These are phyloP conservation scores for Gautieria morchelliformis DNA, from an alignment of 768 basidiomycete species.

Conservation along the genomic window DNA sequence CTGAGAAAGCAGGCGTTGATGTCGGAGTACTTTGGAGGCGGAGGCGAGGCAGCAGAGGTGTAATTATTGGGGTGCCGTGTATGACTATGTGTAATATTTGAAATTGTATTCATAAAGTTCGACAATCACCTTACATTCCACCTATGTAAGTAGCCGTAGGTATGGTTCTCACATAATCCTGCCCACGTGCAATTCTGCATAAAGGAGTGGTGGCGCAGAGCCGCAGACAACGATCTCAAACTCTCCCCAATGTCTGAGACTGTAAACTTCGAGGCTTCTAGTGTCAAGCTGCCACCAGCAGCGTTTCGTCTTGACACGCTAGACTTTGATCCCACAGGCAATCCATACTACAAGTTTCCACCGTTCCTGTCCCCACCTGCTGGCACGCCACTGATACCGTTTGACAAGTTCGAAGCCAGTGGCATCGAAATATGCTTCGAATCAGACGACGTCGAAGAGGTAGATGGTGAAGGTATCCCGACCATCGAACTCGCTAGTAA, in stretches of 20 bases:
- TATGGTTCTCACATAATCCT: no score
- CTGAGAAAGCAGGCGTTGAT: slow-evolving; percentile 75
- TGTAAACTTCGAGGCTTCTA: neutral
- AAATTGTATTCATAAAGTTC: neutral
- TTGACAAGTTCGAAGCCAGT: slow-evolving; percentile 43
- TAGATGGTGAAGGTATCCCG: slow-evolving; percentile 57
- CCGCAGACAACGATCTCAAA: no score
- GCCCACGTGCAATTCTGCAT: neutral
- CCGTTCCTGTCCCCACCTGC: slow-evolving; percentile 37
- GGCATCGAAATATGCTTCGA: slow-evolving; percentile 46
- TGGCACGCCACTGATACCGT: slow-evolving; percentile 34
- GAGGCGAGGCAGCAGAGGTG: neutral
- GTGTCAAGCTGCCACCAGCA: neutral
- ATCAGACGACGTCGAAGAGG: slow-evolving; percentile 32
- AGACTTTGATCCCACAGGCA: slow-evolving; percentile 9
- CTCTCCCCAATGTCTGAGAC: neutral
- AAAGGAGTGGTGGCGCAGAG: neutral
- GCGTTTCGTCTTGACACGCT: neutral
- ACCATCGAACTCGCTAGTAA: slow-evolving; percentile 46
- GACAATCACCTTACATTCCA: no score
- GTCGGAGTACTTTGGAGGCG: slow-evolving; percentile 57
- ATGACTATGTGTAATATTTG: neutral
- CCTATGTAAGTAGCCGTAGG: no score
- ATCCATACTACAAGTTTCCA: slow-evolving; percentile 29
- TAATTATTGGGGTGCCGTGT: neutral